Conservation (phyloP, 345 rosid genomes). For the Passiflora organensis region DNA sequence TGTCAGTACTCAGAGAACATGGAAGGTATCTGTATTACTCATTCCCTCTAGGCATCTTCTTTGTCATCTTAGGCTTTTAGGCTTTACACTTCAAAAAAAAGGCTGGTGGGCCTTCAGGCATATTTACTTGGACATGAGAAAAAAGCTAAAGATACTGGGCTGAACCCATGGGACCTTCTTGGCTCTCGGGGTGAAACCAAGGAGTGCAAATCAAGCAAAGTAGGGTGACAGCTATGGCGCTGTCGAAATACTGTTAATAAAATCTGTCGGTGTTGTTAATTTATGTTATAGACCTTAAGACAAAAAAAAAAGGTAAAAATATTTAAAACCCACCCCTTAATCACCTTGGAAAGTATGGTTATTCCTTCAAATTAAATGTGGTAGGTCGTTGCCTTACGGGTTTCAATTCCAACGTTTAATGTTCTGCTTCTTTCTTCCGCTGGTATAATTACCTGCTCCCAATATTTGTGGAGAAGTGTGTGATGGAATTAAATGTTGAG, state of each 20-base stretch:
- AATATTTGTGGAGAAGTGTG: background rate
- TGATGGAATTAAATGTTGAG: background rate
- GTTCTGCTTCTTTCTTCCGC: too few relatives aligned
- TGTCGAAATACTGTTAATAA: constrained; percentile 1
- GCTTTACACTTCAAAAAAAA: background rate
- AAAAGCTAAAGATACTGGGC: constrained; percentile 18
- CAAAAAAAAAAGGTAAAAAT: background rate
- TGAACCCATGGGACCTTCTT: constrained; percentile 21
- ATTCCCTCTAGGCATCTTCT: background rate
- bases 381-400: constrained; percentile 11
- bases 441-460: background rate
- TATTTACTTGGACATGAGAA: constrained; percentile 1
- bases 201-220: constrained; percentile 63
- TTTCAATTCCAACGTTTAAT: constrained; percentile 15
- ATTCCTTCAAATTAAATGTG: constrained; percentile 17
- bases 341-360: background rate
- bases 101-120: background rate
- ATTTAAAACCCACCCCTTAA: background rate
- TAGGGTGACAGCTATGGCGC: constrained; percentile 2
- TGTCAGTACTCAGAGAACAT: background rate
- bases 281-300: too few relatives aligned
- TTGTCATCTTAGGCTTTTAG: background rate
- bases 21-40: background rate
- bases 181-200: constrained; percentile 34
- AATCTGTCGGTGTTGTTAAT: constrained; percentile 8